These are phyloP conservation scores for Plasmodiophora brassicae DNA, from an alignment of 208 protist species.

Conservation along the genomic window DNA sequence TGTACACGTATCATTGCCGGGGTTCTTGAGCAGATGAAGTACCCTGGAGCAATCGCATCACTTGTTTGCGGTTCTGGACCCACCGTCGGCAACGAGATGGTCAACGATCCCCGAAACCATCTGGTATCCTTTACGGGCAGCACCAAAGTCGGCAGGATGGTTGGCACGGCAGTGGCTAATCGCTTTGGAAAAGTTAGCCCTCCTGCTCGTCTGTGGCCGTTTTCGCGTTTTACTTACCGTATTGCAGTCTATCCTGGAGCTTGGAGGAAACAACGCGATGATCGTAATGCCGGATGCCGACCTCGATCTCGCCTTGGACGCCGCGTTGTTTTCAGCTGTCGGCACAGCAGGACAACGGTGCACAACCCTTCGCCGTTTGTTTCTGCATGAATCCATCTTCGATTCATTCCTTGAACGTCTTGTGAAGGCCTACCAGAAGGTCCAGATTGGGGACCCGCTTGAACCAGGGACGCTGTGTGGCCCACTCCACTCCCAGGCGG, in stretches of 20 bases:
- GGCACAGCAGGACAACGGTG: slow-evolving; percentile 71
- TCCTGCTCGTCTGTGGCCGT: too few relatives aligned
- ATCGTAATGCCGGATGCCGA: slow-evolving; percentile 67
- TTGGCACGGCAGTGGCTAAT: slow-evolving; percentile 44
- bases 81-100: not conserved
- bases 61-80: not conserved
- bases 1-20: not conserved
- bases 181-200: slow-evolving; percentile 66
- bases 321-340: slow-evolving; percentile 63
- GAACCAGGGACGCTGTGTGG: slow-evolving; percentile 54
- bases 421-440: slow-evolving; percentile 48
- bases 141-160: slow-evolving; percentile 17
- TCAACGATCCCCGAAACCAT: not conserved
- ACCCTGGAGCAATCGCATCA: not conserved
- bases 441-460: slow-evolving; percentile 64
- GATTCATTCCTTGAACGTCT: slow-evolving; percentile 59
- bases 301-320: slow-evolving; percentile 60
- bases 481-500: slow-evolving; percentile 49
- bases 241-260: slow-evolving; percentile 62
- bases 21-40: not conserved
- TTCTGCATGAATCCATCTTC: slow-evolving; percentile 62
- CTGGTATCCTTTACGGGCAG: slow-evolving; percentile 1
- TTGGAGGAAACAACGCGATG: slow-evolving; percentile 74
- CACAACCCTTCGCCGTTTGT: slow-evolving; percentile 60
- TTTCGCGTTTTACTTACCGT: too few relatives aligned